Evolutionary conservation across 345 rosid genomes (phyloP).

Genomic region (Acer yangbiense): DNA sequence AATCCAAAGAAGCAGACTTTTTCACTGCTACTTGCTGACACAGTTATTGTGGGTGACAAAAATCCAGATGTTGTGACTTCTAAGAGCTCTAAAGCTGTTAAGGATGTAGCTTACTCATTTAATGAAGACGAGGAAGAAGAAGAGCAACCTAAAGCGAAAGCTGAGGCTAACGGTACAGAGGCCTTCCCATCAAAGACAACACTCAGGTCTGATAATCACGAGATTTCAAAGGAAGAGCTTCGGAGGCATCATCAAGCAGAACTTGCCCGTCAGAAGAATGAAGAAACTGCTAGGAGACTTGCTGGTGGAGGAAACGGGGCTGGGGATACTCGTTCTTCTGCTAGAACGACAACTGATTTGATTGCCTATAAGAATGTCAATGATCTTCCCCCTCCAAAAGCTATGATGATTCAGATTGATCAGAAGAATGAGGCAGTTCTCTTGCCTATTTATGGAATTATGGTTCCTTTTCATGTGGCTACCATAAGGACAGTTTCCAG

Average conservation of each 20-base stretch:
- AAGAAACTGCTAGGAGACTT: slow-evolving; percentile 61
- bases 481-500: slow-evolving; percentile 52
- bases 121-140: slow-evolving; percentile 61
- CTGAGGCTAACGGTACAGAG: slow-evolving; percentile 31
- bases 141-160: slow-evolving; percentile 31
- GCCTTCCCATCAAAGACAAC: slow-evolving; percentile 42
- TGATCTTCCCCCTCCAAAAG: slow-evolving; percentile 48
- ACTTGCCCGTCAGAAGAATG: slow-evolving; percentile 60
- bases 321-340: slow-evolving; percentile 31
- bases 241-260: slow-evolving; percentile 66
- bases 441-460: slow-evolving; percentile 53
- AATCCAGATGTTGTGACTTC: slow-evolving; percentile 43
- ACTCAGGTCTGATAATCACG: slow-evolving; percentile 55
- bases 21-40: slow-evolving; percentile 51
- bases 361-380: slow-evolving; percentile 56
- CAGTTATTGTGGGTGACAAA: slow-evolving; percentile 49
- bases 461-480: slow-evolving; percentile 60
- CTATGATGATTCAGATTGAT: slow-evolving; percentile 54
- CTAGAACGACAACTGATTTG: slow-evolving; percentile 26
- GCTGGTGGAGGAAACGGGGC: slow-evolving; percentile 44
- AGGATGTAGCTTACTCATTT: slow-evolving; percentile 55
- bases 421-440: slow-evolving; percentile 55
- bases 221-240: slow-evolving; percentile 53
- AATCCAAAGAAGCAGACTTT: slow-evolving; percentile 37
- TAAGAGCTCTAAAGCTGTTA: slow-evolving; percentile 52